These are phyloP conservation scores for Toxicodendron radicans DNA, from an alignment of 345 rosid species.

Conservation along the genomic window DNA sequence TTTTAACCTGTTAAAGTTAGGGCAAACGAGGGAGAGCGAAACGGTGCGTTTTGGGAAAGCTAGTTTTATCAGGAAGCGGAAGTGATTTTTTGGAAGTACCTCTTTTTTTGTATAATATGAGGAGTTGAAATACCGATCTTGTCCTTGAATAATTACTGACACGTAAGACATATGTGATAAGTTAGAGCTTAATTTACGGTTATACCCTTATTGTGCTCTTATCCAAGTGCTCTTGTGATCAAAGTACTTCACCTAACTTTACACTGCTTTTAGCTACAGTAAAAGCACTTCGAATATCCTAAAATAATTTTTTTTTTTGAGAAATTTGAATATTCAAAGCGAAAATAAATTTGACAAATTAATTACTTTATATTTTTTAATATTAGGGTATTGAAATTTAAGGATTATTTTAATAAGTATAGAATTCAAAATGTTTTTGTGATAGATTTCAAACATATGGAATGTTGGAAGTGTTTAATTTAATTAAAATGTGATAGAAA, in stretches of 20 bases:
- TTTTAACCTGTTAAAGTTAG: constrained; percentile 14
- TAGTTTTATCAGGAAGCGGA: not conserved
- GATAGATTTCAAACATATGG: not conserved
- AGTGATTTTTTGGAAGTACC: not conserved
- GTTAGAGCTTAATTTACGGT: not conserved
- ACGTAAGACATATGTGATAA: not conserved
- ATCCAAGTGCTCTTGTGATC: not conserved
- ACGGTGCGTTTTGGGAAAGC: not conserved
- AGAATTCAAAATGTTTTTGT: too few relatives aligned
- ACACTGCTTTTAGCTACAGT: not conserved
- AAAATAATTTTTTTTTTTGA: too few relatives aligned
- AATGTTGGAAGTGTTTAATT: not conserved
- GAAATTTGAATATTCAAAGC: too few relatives aligned
- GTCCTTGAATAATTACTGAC: not conserved
- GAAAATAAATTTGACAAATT: too few relatives aligned
- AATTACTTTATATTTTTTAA: too few relatives aligned
- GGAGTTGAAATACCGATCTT: not conserved
- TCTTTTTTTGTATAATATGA: not conserved
- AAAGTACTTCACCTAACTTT: not conserved
- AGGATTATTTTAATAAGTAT: too few relatives aligned
- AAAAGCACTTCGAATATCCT: not conserved
- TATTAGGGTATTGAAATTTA: too few relatives aligned
- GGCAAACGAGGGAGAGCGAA: not conserved
- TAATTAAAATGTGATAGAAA: not conserved
- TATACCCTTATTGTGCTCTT: not conserved